phyloP scores from a whole-genome alignment of 2,329 filamentous ascomycete species.

The Curvularia sp. region DNA sequence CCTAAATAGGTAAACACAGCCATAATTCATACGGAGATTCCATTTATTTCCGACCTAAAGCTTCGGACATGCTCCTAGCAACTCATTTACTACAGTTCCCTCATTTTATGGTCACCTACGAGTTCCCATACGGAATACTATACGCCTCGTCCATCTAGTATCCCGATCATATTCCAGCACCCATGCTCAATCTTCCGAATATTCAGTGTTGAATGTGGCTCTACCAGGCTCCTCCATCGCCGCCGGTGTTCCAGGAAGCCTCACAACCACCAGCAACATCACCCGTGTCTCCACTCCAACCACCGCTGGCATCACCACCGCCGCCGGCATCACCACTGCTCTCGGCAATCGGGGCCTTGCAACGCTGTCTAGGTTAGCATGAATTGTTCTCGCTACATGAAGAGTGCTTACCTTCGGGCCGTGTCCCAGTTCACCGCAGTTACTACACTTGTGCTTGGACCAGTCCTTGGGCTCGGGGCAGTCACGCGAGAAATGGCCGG shows the following conservation, averaged over 20 bases:
- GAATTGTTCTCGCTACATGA: background rate
- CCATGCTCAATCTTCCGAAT: background rate
- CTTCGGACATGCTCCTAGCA: background rate
- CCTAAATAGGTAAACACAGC: background rate
- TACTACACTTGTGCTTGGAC: conserved; percentile 57
- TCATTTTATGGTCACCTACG: background rate
- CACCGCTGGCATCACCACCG: conserved; percentile 21
- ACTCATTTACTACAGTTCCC: background rate
- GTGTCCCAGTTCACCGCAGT: conserved; percentile 54
- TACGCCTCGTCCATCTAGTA: background rate
- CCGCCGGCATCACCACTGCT: conserved; percentile 21
- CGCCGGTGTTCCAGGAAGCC: conserved; percentile 25
- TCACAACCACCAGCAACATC: conserved; percentile 27
- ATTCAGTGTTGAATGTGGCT: background rate
- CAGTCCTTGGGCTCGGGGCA: conserved; percentile 65
- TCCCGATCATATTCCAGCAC: background rate
- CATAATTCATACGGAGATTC: background rate
- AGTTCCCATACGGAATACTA: background rate
- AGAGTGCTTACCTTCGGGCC: conserved; percentile 37
- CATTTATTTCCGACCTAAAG: background rate
- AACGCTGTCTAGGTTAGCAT: conserved; percentile 38
- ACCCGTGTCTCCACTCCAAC: conserved; percentile 23
- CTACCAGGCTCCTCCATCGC: background rate
- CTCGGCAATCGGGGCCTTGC: conserved; percentile 40
- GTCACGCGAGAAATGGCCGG: conserved; percentile 65